Base-by-base conservation (phyloP, 441 rosid species). In the Mallotus repandus region DNA sequence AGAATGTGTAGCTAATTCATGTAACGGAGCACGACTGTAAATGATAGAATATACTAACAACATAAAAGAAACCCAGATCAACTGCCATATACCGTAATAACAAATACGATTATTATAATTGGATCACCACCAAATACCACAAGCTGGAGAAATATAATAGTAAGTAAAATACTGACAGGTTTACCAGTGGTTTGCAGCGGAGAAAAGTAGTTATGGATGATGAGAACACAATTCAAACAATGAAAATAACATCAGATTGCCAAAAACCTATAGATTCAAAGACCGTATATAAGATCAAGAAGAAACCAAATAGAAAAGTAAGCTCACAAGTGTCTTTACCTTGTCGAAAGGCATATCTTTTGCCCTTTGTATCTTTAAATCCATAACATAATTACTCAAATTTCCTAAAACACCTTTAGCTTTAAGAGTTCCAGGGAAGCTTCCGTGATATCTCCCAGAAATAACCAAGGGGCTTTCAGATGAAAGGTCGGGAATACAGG, bases 371-470 rank as follows among this genome's bases (percentile, higher is more conserved):
- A 86, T 75, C 84, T 90, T 88, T 80, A 96, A 78, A 71, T 92
- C 97, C 69, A 83, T 21, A 38, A 77, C 73, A 76, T 81, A 80
- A 74, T 75, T 82, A 79, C 85, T 91, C 76, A 81, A 75, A 87
- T 91, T 94, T 81, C 94, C 94, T 14, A 79, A 71, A 72, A 86
- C 70, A 71, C 99, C 98, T 78, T 58, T 84, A 69, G 85, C 91
- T 81, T 78, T 85, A 69, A 89, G 74, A 68, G 46, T 73, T 70
- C 82, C 89, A 1, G 98, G 98, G 68, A 94, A 89, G 61, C 78
- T 82, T 74, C 97, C 98, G 10, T 69, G 72, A 77, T 84, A 92
- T 80, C 98, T 88, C 73, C 98, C 98, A 66, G 81, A 87, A 48
- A 94, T 52, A 63, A 79, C 85, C 84, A 88, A 79, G 48, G 89